Evolutionary conservation across 2,329 filamentous ascomycete species (phyloP).

Genomic region (Colletotrichum cereale): DNA sequence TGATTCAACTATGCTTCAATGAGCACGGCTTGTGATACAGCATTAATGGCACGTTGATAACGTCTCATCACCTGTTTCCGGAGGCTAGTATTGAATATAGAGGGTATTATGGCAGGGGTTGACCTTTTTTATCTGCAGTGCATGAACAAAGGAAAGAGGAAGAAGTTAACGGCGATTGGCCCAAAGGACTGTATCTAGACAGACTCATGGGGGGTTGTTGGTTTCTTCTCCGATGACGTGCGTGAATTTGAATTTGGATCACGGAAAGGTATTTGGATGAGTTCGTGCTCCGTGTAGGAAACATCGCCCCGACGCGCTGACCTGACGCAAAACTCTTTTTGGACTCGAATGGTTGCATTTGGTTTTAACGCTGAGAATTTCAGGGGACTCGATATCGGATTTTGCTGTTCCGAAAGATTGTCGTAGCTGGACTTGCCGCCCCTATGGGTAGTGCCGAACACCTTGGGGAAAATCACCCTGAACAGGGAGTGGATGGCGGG

Average conservation of each 20-base stretch:
- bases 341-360: conserved; percentile 25
- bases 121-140: not conserved
- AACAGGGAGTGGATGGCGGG: conserved; percentile 51
- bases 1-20: no score
- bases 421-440: conserved; percentile 37
- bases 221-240: conserved; percentile 14
- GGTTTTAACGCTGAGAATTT: conserved; percentile 4
- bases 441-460: conserved; percentile 47
- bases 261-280: not conserved
- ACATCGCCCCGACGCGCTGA: conserved; percentile 29
- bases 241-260: conserved; percentile 19
- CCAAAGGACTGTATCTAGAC: conserved; percentile 1
- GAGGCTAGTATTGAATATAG: no score
- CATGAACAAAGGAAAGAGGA: not conserved
- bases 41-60: not conserved
- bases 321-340: conserved; percentile 30
- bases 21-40: not conserved
- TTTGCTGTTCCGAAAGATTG: conserved; percentile 22
- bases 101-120: no score
- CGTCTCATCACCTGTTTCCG: not conserved
- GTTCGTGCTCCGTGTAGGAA: conserved; percentile 20
- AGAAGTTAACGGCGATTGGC: not conserved
- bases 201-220: conserved; percentile 21
- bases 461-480: conserved; percentile 49
- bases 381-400: not conserved